Evolutionary conservation across 208 protist genomes (phyloP), one percentile per base, ranked within the genome.

Genomic region (Acanthamoeba royreba): DNA sequence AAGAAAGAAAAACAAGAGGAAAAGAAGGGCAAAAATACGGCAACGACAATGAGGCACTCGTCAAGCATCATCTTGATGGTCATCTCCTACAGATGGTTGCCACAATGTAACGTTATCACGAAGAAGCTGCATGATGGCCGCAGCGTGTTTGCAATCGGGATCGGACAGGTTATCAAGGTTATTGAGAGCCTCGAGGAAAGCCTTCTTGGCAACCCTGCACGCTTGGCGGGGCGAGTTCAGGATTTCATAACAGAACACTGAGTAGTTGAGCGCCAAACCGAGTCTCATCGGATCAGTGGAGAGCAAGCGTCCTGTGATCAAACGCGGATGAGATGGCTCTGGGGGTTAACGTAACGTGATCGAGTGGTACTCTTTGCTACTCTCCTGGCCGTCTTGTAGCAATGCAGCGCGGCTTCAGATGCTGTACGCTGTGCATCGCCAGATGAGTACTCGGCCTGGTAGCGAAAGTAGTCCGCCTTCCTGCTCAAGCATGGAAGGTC

Each of bases 191-290:
- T 97, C 97, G 79, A 98, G 97, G 66, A 98, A 98, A 2, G 98
- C 97, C 72, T 95, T 55, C 93, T 98, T 98, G 4, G 98, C 98
- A 72, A 98, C 96, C 28, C 97, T 43, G 91, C 97, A 98, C 47
- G 98, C 98, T n/a, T 90, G 31, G 22, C 93, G 8, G 40, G 92
- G 42, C 61, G 96, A 53, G 35, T 96, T 94, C 53, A 98, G 81
- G 61, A 98, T 98, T 77, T 98, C 97, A 93, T 97, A 98, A 92
- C 98, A 97, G 95, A 98, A 98, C 22, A 98, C 97, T 22, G 97
- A 98, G 95, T 97, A 98, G 94, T 98, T 98, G 33, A 98, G 96
- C 49, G 97, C 97, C n/a, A 98, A 93, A 28, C 97, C 98, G 28
- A 98, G 96, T 33, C 97, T 95, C 77, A 98, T 97, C 33, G 98